phyloP scores from a whole-genome alignment of 345 rosid genomes.

The Salix arbutifolia region DNA sequence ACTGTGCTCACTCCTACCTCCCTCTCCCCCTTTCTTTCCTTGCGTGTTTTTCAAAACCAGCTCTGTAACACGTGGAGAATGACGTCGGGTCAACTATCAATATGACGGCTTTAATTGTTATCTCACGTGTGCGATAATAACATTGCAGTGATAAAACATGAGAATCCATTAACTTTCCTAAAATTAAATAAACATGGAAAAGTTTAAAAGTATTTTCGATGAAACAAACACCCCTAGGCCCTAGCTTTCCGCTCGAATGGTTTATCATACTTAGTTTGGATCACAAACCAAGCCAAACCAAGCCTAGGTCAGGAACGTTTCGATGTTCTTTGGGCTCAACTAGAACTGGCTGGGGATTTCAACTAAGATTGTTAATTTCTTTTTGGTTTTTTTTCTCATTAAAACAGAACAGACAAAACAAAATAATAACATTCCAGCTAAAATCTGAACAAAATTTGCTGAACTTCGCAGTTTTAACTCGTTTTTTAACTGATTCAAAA shows the following conservation, averaged over 20 bases:
- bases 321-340: background rate
- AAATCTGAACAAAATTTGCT: too few relatives aligned
- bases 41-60: background rate
- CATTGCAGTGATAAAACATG: too few relatives aligned
- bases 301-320: background rate
- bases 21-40: background rate
- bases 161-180: too few relatives aligned
- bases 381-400: too few relatives aligned
- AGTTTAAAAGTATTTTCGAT: too few relatives aligned
- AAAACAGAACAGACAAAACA: too few relatives aligned
- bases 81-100: background rate
- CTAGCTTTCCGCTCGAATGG: background rate
- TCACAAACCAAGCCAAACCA: background rate
- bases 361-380: too few relatives aligned
- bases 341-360: background rate
- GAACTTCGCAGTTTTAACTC: accelerated
- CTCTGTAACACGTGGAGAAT: background rate
- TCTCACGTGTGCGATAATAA: too few relatives aligned
- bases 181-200: too few relatives aligned
- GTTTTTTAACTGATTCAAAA: too few relatives aligned
- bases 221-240: too few relatives aligned
- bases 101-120: background rate
- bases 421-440: accelerated
- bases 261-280: background rate
- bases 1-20: background rate